A percentile compares a stretch with the other conserved stretches of the same genome.
phyloP scores from a whole-genome alignment of 2,329 filamentous ascomycete species.

The Alternaria ethzedia region DNA sequence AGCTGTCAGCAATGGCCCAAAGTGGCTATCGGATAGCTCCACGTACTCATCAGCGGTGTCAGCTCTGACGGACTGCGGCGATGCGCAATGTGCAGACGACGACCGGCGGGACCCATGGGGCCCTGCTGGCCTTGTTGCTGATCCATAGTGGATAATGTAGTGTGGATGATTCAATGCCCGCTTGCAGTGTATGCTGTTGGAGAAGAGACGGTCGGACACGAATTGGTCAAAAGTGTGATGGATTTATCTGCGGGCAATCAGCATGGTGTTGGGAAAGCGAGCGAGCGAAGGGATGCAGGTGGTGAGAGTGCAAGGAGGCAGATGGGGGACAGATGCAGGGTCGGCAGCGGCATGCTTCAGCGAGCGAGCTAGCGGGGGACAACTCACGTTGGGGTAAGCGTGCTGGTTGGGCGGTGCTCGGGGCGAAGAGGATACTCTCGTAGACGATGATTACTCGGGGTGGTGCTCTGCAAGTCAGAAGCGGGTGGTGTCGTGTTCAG shows the following conservation, averaged over 20 bases:
- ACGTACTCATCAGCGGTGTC: constrained; percentile 97
- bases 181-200: constrained; percentile 30
- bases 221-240: constrained; percentile 27
- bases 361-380: constrained; percentile 33
- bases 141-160: constrained; percentile 49
- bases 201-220: constrained; percentile 34
- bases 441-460: constrained; percentile 31
- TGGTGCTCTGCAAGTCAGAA: constrained; percentile 39
- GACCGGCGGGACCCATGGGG: constrained; percentile 74
- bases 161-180: constrained; percentile 32
- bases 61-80: constrained; percentile 96
- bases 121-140: constrained; percentile 62
- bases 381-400: constrained; percentile 36
- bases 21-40: constrained; percentile 9
- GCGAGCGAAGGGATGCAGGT: background rate
- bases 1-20: constrained; percentile 29
- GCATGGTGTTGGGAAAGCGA: background rate
- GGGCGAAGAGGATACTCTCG: constrained; percentile 36
- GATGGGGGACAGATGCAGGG: constrained; percentile 22
- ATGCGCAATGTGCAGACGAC: constrained; percentile 95
- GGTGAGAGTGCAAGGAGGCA: constrained; percentile 8
- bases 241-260: constrained; percentile 36
- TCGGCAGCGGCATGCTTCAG: constrained; percentile 25
- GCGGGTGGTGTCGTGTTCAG: constrained; percentile 21
- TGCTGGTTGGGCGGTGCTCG: constrained; percentile 25